Conservation (phyloP, 2,329 filamentous ascomycete species). For the Calonectria fujianensis region DNA sequence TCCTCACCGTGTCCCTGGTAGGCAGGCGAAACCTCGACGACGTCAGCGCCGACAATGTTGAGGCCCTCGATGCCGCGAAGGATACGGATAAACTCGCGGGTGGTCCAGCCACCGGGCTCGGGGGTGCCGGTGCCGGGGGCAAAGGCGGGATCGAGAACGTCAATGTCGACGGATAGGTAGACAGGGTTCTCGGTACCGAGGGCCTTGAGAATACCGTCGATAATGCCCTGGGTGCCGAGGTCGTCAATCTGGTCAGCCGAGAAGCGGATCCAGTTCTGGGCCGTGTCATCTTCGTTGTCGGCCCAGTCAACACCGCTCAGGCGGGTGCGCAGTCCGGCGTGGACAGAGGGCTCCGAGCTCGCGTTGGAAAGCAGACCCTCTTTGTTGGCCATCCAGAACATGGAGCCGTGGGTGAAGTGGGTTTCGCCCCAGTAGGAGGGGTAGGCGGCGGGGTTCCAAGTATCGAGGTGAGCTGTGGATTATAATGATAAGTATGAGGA, state of each 20-base stretch:
- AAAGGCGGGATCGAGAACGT: slow-evolving; percentile 84
- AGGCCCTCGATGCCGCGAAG: slow-evolving; percentile 86
- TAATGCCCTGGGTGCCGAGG: slow-evolving; percentile 81
- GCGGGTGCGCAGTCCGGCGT: slow-evolving; percentile 88
- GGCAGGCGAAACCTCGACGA: slow-evolving; percentile 89
- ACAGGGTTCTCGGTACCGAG: slow-evolving; percentile 87
- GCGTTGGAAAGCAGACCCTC: slow-evolving; percentile 86
- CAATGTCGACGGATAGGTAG: slow-evolving; percentile 88
- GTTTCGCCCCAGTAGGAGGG: slow-evolving; percentile 81
- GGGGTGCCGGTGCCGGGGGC: slow-evolving; percentile 89
- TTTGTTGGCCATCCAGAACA: slow-evolving; percentile 91
- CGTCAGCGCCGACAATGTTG: slow-evolving; percentile 91
- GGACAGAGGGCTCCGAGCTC: slow-evolving; percentile 82
- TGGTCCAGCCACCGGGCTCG: slow-evolving; percentile 94
- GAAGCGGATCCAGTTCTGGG: slow-evolving; percentile 87
- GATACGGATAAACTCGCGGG: slow-evolving; percentile 89
- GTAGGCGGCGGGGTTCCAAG: slow-evolving; percentile 89
- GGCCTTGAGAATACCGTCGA: slow-evolving; percentile 80
- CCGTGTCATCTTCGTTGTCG: slow-evolving; percentile 82
- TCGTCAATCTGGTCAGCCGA: slow-evolving; percentile 91
- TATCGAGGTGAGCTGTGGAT: slow-evolving; percentile 80
- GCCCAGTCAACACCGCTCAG: slow-evolving; percentile 79
- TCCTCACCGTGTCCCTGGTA: slow-evolving; percentile 89
- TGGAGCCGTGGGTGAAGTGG: slow-evolving; percentile 89
- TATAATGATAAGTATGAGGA: slow-evolving; percentile 24